These are phyloP conservation scores for Penicillium sp. DNA, from an alignment of 2,329 filamentous ascomycete species.

Conservation along the genomic window DNA sequence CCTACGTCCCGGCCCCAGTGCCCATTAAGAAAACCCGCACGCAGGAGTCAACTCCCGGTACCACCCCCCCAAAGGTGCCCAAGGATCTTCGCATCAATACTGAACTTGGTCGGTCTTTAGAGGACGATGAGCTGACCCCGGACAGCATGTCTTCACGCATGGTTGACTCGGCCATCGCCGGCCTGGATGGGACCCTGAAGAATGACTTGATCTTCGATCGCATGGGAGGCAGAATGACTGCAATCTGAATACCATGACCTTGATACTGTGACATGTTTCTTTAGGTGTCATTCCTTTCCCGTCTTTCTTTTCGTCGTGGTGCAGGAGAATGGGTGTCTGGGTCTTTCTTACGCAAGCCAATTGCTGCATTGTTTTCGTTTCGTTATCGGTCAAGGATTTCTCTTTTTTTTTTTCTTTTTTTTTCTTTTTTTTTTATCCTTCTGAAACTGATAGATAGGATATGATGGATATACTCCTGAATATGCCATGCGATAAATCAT, in stretches of 20 bases:
- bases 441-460: constrained; percentile 7
- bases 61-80: constrained; percentile 33
- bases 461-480: constrained; percentile 5
- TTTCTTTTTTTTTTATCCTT: constrained; percentile 2
- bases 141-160: constrained; percentile 51
- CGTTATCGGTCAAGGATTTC: constrained; percentile 7
- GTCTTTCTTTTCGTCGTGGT: not conserved
- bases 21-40: constrained; percentile 19
- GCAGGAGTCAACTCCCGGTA: constrained; percentile 26
- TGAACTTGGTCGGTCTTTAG: constrained; percentile 35
- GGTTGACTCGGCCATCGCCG: constrained; percentile 46
- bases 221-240: constrained; percentile 42
- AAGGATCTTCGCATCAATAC: constrained; percentile 49
- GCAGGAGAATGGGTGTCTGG: constrained; percentile 5
- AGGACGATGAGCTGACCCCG: constrained; percentile 48
- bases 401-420: constrained; percentile 1
- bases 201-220: constrained; percentile 44
- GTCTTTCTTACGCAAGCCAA: not conserved
- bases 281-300: not conserved
- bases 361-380: constrained; percentile 12
- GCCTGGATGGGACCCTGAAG: constrained; percentile 41
- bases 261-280: not conserved
- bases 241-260: constrained; percentile 15
- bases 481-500: constrained; percentile 14
- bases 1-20: constrained; percentile 36